Evolutionary conservation across 2,329 filamentous ascomycete species (phyloP).

Genomic region (Colletotrichum noveboracense): DNA sequence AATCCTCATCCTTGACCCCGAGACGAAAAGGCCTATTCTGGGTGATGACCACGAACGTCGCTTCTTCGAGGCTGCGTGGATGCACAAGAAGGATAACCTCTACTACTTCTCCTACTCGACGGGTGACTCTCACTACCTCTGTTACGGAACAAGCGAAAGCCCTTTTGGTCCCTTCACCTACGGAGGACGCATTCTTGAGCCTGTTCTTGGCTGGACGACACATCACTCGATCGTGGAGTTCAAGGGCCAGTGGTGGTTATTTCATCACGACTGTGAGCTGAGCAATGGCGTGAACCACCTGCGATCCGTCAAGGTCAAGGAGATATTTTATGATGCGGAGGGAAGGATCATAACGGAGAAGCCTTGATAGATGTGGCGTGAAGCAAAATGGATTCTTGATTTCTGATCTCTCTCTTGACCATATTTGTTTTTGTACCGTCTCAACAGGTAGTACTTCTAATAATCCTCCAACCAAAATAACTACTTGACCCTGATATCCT

Average conservation of each 20-base stretch:
- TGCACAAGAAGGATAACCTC: conserved; percentile 72
- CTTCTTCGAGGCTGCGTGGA: conserved; percentile 84
- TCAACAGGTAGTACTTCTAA: background rate
- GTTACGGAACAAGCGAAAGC: conserved; percentile 68
- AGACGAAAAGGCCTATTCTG: conserved; percentile 61
- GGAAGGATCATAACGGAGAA: conserved; percentile 62
- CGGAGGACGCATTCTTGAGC: conserved; percentile 73
- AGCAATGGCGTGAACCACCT: conserved; percentile 74
- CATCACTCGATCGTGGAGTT: conserved; percentile 82
- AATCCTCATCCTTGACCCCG: conserved; percentile 67
- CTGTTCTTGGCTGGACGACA: conserved; percentile 81
- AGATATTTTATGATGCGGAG: conserved; percentile 73
- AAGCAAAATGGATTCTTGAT: background rate
- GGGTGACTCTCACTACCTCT: conserved; percentile 77
- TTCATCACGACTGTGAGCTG: conserved; percentile 76
- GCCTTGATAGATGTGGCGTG: conserved; percentile 26
- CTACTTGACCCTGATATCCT: background rate
- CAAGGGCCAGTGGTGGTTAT: conserved; percentile 73
- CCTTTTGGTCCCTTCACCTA: conserved; percentile 78
- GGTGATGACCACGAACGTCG: conserved; percentile 75
- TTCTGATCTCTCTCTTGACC: background rate
- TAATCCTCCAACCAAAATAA: background rate
- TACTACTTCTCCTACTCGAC: conserved; percentile 84
- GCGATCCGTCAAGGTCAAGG: conserved; percentile 75
- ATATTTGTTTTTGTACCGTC: background rate